Evolutionary conservation across 257 asterid species (phyloP), one percentile per base, ranked within the genome.

Genomic region (Solanum tarapatanum): DNA sequence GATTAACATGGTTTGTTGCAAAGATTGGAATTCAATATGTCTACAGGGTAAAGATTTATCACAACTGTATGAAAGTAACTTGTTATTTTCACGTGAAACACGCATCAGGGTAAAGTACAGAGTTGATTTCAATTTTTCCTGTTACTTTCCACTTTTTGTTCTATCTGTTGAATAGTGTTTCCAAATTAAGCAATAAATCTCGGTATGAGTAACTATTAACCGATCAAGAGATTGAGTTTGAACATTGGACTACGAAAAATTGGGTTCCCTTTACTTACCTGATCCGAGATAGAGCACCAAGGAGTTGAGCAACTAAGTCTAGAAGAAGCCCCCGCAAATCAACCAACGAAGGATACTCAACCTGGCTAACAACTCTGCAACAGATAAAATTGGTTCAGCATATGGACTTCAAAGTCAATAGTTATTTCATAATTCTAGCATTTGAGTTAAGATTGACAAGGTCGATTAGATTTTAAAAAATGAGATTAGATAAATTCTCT

Each of bases 231-330:
- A 26, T 26, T 43, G 85, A 48, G 69, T 48, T 30, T 17, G 84
- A 79, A 43, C 26, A 79, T 43, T 79, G 39, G 66, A 19, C 84
- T 26, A 8, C 1, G 17, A 79, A 79, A 41, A 26, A 28, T 16
- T 79, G 26, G 66, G 69, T 82, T 79, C 11, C 84, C 88, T 75
- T 83, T 76, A 87, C 80, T 90, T 90, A 94, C 99, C 99, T 94
- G 93, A 97, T 96, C 89, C 96, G 97, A 70, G 99, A 97, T 77
- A 97, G 90, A 89, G 99, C 99, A 88, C 99, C 99, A 85, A 97
- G 99, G 69, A 97, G 99, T 89, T 97, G 99, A n/a, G 99, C 99
- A 51, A 96, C 99, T 84, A 97, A 92, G 93, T 97, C 99, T 91
- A 97, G 94, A 87, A 97, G 97, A 91, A 97, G 99, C 89, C 99